phyloP scores from a whole-genome alignment of 2,329 filamentous ascomycete genomes.

The Xylariales sp. region DNA sequence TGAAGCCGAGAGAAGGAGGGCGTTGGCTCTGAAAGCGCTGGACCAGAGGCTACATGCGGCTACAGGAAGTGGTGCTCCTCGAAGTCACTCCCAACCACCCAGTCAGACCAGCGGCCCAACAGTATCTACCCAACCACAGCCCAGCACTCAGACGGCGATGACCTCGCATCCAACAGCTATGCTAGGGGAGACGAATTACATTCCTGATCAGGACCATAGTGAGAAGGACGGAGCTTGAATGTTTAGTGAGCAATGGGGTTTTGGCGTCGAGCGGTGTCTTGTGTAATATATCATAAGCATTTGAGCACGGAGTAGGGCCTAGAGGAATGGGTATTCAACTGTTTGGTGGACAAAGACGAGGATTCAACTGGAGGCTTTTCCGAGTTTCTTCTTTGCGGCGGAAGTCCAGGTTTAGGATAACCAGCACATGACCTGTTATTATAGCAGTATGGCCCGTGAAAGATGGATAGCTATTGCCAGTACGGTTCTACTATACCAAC shows the following conservation, averaged over 20 bases:
- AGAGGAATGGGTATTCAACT: slow-evolving; percentile 11
- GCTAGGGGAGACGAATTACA: slow-evolving; percentile 67
- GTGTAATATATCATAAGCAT: slow-evolving; percentile 22
- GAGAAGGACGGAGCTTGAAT: slow-evolving; percentile 23
- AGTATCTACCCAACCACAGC: slow-evolving; percentile 52
- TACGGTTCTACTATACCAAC: too few relatives aligned
- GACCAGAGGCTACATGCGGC: slow-evolving; percentile 91
- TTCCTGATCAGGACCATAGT: slow-evolving; percentile 53
- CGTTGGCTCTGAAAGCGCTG: slow-evolving; percentile 82
- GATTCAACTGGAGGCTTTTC: too few relatives aligned
- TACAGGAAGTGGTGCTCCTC: slow-evolving; percentile 46
- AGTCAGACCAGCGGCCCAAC: slow-evolving; percentile 48
- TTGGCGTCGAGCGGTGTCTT: not conserved
- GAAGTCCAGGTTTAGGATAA: slow-evolving; percentile 2
- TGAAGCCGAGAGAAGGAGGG: slow-evolving; percentile 85
- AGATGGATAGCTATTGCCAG: too few relatives aligned
- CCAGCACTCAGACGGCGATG: slow-evolving; percentile 54
- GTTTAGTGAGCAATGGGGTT: slow-evolving; percentile 1
- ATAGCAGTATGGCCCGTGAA: not conserved
- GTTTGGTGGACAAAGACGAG: not conserved
- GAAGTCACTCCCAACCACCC: slow-evolving; percentile 33
- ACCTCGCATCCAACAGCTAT: slow-evolving; percentile 49
- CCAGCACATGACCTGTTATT: not conserved
- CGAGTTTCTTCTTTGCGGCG: too few relatives aligned
- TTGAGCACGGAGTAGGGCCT: slow-evolving; percentile 20